Evolutionary conservation across 148 eudicot genomes (phyloP).

Genomic region (Beta vulgaris): DNA sequence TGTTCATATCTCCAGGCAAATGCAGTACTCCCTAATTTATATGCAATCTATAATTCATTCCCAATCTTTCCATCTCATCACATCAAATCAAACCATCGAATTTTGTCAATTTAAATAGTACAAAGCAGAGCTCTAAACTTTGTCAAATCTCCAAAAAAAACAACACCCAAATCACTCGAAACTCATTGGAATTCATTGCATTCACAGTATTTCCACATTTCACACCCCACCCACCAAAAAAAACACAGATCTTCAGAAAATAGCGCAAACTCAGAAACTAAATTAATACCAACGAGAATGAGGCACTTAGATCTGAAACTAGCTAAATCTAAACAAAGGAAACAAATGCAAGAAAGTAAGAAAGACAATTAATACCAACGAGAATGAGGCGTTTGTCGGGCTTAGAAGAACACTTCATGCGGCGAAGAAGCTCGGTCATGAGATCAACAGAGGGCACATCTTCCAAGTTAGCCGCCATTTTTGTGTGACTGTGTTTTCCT

Average conservation of each 20-base stretch:
- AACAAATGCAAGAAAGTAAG: neutral
- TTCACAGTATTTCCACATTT: neutral
- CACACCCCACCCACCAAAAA: neutral
- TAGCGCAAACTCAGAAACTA: neutral
- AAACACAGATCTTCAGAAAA: neutral
- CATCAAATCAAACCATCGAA: no score
- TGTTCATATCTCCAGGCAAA: no score
- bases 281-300: neutral
- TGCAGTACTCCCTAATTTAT: no score
- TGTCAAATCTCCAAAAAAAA: neutral
- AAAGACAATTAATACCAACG: conserved; percentile 41
- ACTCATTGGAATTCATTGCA: neutral
- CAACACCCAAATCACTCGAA: neutral
- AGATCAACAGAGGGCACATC: conserved; percentile 69
- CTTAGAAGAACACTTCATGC: conserved; percentile 80
- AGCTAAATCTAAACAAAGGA: neutral
- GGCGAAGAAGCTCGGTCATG: conserved; percentile 92
- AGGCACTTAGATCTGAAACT: conserved; percentile 16
- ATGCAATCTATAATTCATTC: no score
- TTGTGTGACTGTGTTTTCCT: neutral
- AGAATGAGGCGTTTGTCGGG: conserved; percentile 96
- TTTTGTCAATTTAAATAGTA: no score
- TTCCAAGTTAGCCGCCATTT: conserved; percentile 60
- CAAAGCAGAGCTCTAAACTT: neutral
- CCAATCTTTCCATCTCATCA: no score